A percentile compares a stretch with the other conserved stretches of the same genome.
phyloP scores from a whole-genome alignment of 1,284 basidiomycete genomes.

The Puccinia novopanici region DNA sequence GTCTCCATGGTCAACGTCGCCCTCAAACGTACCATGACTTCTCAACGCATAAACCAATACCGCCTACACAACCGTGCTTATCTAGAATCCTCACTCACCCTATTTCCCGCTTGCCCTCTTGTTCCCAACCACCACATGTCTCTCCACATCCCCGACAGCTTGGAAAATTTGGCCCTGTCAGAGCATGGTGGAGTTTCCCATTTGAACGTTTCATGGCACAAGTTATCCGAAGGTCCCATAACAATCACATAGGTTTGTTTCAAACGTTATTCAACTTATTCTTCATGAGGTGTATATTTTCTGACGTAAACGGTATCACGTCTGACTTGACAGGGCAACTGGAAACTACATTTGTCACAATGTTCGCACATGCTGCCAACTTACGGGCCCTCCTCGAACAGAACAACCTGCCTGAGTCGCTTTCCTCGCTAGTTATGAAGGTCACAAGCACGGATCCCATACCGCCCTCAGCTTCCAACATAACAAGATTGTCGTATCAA shows the following conservation, averaged over 20 bases:
- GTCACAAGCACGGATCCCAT: background rate
- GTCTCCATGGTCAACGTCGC: conserved; percentile 28
- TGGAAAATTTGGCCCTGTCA: conserved; percentile 30
- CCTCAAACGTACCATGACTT: conserved; percentile 26
- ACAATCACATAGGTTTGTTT: conserved; percentile 21
- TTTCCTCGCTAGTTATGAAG: background rate
- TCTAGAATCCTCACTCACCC: background rate
- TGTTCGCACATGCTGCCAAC: background rate
- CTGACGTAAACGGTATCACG: background rate
- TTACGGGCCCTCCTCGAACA: background rate
- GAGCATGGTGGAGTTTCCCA: conserved; percentile 26
- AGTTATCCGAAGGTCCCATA: conserved; percentile 8
- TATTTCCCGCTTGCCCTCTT: background rate
- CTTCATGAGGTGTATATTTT: background rate
- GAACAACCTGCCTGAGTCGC: background rate
- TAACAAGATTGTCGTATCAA: background rate
- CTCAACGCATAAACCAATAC: conserved; percentile 3
- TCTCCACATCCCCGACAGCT: background rate
- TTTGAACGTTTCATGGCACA: conserved; percentile 30
- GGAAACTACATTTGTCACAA: conserved; percentile 4
- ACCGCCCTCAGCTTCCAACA: background rate
- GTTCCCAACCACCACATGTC: conserved; percentile 16
- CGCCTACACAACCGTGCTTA: background rate
- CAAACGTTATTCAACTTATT: background rate
- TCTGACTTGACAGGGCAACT: background rate